phyloP scores from a whole-genome alignment of 306 rosid genomes.

The Parietaria judaica region DNA sequence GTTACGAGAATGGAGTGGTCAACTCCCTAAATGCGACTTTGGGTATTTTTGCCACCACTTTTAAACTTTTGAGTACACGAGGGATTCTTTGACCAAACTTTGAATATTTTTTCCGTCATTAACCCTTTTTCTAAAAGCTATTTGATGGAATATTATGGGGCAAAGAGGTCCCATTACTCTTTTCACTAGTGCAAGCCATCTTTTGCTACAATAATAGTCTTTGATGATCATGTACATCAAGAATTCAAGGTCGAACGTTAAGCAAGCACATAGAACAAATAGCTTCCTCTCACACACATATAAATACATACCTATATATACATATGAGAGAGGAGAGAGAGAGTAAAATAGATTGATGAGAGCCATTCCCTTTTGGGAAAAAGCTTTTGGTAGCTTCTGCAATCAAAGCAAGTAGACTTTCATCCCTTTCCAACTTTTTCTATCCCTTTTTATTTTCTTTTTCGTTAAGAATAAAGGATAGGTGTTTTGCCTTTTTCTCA shows the following conservation, averaged over 20 bases:
- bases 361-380: constrained; percentile 33
- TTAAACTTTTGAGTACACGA: no score
- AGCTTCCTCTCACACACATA: constrained; percentile 11
- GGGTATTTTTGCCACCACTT: no score
- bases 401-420: constrained; percentile 97
- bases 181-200: constrained; percentile 46
- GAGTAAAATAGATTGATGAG: constrained; percentile 36
- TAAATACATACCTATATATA: no score
- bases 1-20: no score
- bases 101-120: no score
- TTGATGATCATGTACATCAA: constrained; percentile 57
- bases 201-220: constrained; percentile 21
- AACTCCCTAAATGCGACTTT: no score
- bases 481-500: constrained; percentile 36
- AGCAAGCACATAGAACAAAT: constrained; percentile 74
- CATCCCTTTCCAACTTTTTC: constrained; percentile 25
- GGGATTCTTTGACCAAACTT: no score
- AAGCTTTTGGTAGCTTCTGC: constrained; percentile 92
- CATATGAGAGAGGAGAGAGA: constrained; percentile 41
- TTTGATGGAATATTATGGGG: constrained; percentile 64
- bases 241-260: constrained; percentile 95
- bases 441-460: constrained; percentile 7
- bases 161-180: constrained; percentile 57
- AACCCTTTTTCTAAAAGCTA: constrained; percentile 28
- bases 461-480: constrained; percentile 53